Evolutionary conservation across 75 land plant species (phyloP).

Genomic region (Chamaecyparis obtusa): DNA sequence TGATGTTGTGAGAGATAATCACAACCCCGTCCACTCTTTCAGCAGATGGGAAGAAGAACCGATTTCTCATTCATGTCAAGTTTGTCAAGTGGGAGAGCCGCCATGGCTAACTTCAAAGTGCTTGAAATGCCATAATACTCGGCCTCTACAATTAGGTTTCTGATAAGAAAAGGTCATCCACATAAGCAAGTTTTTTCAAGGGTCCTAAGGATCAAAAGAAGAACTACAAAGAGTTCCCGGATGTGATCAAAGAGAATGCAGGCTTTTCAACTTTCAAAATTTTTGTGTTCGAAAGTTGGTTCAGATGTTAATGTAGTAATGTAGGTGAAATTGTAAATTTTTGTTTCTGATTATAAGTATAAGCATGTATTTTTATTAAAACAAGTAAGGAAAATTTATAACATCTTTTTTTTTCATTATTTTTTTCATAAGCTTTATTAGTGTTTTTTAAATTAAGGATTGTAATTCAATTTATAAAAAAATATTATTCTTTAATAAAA

Average conservation of each 20-base stretch:
- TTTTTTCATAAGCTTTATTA: too few relatives aligned
- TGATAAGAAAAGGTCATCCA: slow-evolving; percentile 30
- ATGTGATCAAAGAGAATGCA: slow-evolving; percentile 85
- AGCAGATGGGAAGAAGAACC: slow-evolving; percentile 46
- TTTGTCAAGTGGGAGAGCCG: slow-evolving; percentile 60
- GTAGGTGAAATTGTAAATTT: too few relatives aligned
- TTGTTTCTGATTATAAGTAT: too few relatives aligned
- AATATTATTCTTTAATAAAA: too few relatives aligned
- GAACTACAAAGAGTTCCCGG: slow-evolving; percentile 65
- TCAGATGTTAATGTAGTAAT: too few relatives aligned
- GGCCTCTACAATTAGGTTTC: slow-evolving; percentile 71
- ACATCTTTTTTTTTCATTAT: too few relatives aligned
- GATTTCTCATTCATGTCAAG: slow-evolving; percentile 55
- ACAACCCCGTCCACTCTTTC: slow-evolving; percentile 58
- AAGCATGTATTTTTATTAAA: too few relatives aligned
- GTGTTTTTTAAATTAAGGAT: too few relatives aligned
- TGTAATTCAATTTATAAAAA: too few relatives aligned
- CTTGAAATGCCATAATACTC: slow-evolving; percentile 63
- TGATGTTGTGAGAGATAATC: slow-evolving; percentile 76
- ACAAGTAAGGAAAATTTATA: too few relatives aligned
- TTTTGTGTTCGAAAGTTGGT: too few relatives aligned
- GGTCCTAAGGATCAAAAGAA: slow-evolving; percentile 79
- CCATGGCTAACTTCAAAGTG: slow-evolving; percentile 38
- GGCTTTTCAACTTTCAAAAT: slow-evolving; percentile 17
- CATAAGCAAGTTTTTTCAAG: slow-evolving; percentile 37